Base-by-base conservation (phyloP, 1,284 basidiomycete genomes). In the Boletus holoroseus region DNA sequence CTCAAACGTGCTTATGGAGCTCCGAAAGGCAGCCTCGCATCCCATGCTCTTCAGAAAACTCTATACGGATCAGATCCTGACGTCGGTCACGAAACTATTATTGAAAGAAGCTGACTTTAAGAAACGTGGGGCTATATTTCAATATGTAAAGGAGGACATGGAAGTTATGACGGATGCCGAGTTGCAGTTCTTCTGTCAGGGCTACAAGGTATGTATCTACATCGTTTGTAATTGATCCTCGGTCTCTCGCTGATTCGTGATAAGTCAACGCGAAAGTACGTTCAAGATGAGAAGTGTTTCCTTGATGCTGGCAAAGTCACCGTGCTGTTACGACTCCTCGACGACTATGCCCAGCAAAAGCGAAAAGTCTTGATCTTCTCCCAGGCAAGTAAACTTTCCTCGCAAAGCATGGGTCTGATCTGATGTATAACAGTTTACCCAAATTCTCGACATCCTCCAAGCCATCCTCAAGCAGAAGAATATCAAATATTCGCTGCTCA, bases 101-200 rank as follows among this genome's bases (percentile, higher is more conserved):
- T 70, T 99, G 63, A 93, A 93, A 66, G 94, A 97, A 64, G 85
- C 91, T 3, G 90, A 95, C 62, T 96, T 85, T 68, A 87, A 78
- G 70, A 85, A 80, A 63, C 76, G 87, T 27, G 88, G 90, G 11
- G 88, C 88, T 11, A 65, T 87, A 34, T 87, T 83, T 61, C 81
- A 92, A 35, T 79, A 83, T 56, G 88, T 95, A 38, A 89, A 91
- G 61, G 92, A 95, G 69, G 92, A 95, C 67, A 88, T 94, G 82
- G 81, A 89, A 59, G 83, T 93, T 26, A 96, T 96, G 94, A 94
- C 91, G 43, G 94, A 98, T 68, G 86, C 91, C 7, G 94, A 97
- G 70, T 73, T 98, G 39, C 91, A 94, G 62, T 70, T 79, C 35
- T 93, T 91, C 65, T 85, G 87, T 63, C 75, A 76, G 43, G 81